Percentiles rank a stretch among this genome's conserved stretches.
phyloP scores from a whole-genome alignment of 805 yeast genomes.

The Kodamaea sagamina region DNA sequence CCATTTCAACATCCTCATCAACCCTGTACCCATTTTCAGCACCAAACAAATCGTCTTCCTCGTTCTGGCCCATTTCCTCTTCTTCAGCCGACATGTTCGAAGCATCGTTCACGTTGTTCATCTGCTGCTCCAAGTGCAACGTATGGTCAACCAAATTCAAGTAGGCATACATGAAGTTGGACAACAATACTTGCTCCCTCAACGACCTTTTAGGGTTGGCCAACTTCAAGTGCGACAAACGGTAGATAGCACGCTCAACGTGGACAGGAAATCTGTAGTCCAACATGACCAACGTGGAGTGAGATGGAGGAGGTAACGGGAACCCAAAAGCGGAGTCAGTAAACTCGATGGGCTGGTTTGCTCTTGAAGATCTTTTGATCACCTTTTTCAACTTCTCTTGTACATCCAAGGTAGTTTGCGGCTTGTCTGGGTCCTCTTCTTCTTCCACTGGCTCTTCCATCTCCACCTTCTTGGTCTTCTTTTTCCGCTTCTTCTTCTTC shows the following conservation, averaged over 20 bases:
- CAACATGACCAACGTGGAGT: constrained; percentile 75
- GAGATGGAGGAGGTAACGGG: constrained; percentile 79
- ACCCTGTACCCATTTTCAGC: constrained; percentile 13
- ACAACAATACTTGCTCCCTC: constrained; percentile 86
- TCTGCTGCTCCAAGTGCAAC: constrained; percentile 66
- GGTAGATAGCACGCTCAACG: constrained; percentile 92
- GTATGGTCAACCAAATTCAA: constrained; percentile 93
- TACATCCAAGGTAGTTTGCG: constrained; percentile 40
- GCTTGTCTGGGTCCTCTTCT: constrained; percentile 20
- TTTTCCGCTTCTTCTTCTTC: constrained; percentile 12
- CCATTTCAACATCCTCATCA: constrained; percentile 10
- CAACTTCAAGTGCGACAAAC: constrained; percentile 87
- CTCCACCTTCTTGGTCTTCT: constrained; percentile 12
- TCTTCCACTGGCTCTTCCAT: constrained; percentile 13
- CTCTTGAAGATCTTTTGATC: constrained; percentile 41
- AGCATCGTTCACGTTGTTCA: constrained; percentile 21
- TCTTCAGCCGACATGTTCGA: constrained; percentile 11
- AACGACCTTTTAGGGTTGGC: constrained; percentile 92
- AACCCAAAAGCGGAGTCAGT: constrained; percentile 86
- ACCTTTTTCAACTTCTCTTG: constrained; percentile 46
- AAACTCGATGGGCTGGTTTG: constrained; percentile 49
- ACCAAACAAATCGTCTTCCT: constrained; percentile 14
- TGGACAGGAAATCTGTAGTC: constrained; percentile 90
- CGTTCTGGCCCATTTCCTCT: constrained; percentile 10
- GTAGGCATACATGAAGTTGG: constrained; percentile 97